These are phyloP conservation scores for Fusarium austroafricanum DNA, from an alignment of 2,329 filamentous ascomycete genomes.

Conservation along the genomic window DNA sequence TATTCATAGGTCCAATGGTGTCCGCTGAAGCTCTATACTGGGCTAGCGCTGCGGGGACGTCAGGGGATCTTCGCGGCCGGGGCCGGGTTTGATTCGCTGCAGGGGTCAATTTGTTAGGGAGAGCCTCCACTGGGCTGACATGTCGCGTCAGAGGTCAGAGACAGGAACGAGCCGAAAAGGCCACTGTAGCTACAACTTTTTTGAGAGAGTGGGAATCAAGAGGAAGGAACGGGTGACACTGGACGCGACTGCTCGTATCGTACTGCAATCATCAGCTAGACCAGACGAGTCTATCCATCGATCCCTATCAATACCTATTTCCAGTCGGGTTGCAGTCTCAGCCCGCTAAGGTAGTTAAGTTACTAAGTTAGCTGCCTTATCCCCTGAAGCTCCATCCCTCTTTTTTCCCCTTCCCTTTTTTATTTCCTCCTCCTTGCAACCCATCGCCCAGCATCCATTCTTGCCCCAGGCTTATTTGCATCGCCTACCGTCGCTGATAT, in stretches of 20 bases:
- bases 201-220: neutral
- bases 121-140: conserved; percentile 32
- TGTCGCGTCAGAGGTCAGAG: conserved; percentile 1
- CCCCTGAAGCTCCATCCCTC: conserved; percentile 45
- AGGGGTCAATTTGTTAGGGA: conserved; percentile 19
- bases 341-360: conserved; percentile 17
- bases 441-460: conserved; percentile 22
- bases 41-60: conserved; percentile 29
- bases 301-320: conserved; percentile 27
- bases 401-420: conserved; percentile 32
- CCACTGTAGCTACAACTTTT: conserved; percentile 54
- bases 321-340: conserved; percentile 29
- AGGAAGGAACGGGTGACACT: conserved; percentile 16
- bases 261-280: conserved; percentile 24
- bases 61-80: conserved; percentile 37
- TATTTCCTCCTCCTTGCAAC: conserved; percentile 32
- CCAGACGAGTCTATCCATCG: neutral
- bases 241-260: conserved; percentile 18
- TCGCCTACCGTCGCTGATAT: conserved; percentile 28
- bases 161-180: conserved; percentile 47
- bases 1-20: conserved; percentile 26
- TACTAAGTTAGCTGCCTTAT: conserved; percentile 19
- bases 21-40: conserved; percentile 33
- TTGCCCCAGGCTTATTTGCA: conserved; percentile 16
- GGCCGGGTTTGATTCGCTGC: conserved; percentile 41